phyloP scores from a whole-genome alignment of 192 early-diverging fungal species.

The Coemansia sp. region DNA sequence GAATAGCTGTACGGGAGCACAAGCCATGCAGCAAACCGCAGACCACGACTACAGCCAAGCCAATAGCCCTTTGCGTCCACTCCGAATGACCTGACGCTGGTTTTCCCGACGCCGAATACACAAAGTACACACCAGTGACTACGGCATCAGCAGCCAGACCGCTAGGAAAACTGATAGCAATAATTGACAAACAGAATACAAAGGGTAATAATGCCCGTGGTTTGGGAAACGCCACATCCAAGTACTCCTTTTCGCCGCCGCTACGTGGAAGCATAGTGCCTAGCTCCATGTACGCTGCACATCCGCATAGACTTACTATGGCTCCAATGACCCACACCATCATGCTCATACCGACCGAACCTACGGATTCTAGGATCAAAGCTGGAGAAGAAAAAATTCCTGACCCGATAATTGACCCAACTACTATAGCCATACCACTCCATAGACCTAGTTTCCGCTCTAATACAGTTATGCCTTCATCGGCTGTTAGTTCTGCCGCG shows the following conservation, averaged over 20 bases:
- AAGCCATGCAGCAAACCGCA: constrained; percentile 35
- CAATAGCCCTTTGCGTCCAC: constrained; percentile 49
- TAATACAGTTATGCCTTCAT: constrained; percentile 11
- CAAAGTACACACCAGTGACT: constrained; percentile 47
- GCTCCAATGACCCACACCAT: constrained; percentile 52
- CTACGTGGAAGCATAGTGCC: constrained; percentile 58
- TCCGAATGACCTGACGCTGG: constrained; percentile 18
- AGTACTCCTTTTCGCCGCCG: constrained; percentile 67
- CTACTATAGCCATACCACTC: constrained; percentile 53
- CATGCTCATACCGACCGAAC: constrained; percentile 47
- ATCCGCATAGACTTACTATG: constrained; percentile 38
- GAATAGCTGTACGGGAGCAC: constrained; percentile 31
- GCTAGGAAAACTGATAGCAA: constrained; percentile 41
- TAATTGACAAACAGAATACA: constrained; percentile 47
- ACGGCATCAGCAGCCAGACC: constrained; percentile 46
- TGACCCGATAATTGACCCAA: constrained; percentile 55
- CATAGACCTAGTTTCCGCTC: constrained; percentile 48
- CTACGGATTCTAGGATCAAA: constrained; percentile 42
- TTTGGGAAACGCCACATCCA: constrained; percentile 56
- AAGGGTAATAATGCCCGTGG: constrained; percentile 56
- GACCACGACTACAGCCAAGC: constrained; percentile 26
- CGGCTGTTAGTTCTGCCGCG: neutral
- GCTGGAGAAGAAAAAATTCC: constrained; percentile 53
- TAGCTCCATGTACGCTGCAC: constrained; percentile 55
- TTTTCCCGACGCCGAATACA: constrained; percentile 38